These are phyloP conservation scores for Neoconidiobolus thromboides DNA, from an alignment of 371 early-diverging fungal species.

Conservation along the genomic window DNA sequence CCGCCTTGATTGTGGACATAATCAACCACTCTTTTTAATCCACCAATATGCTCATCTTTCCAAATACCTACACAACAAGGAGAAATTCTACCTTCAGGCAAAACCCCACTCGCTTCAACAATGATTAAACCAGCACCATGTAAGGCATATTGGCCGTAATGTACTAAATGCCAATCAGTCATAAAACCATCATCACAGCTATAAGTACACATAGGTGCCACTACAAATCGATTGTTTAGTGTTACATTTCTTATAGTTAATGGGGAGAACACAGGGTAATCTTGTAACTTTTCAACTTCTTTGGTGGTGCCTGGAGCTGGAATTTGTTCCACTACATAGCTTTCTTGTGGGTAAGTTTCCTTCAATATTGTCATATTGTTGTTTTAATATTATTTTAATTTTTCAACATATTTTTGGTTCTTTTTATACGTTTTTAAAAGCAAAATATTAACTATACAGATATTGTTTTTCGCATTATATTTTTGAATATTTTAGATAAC, in stretches of 20 bases:
- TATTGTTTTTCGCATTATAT: too few relatives aligned
- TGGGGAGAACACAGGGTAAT: constrained; percentile 34
- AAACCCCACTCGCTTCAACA: constrained; percentile 63
- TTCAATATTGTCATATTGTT: background rate
- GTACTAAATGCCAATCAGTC: constrained; percentile 43
- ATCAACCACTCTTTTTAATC: constrained; percentile 34
- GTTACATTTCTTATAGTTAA: constrained; percentile 29
- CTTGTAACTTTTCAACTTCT: constrained; percentile 8
- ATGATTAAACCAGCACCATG: constrained; percentile 54
- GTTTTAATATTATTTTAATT: background rate
- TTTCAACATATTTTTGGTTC: background rate
- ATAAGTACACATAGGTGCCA: constrained; percentile 73
- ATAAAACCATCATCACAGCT: constrained; percentile 30
- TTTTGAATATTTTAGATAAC: too few relatives aligned
- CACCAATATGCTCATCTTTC: constrained; percentile 48
- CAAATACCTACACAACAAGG: constrained; percentile 59
- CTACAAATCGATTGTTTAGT: constrained; percentile 50
- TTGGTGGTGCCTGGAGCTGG: background rate
- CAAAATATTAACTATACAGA: too few relatives aligned
- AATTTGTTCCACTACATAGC: background rate
- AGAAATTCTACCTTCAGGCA: constrained; percentile 52
- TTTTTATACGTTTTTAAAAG: background rate
- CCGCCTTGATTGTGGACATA: constrained; percentile 39
- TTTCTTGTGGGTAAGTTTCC: background rate
- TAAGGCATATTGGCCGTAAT: constrained; percentile 45